phyloP scores from a whole-genome alignment of 2,329 filamentous ascomycete genomes.

The Colletotrichum cuscutae region DNA sequence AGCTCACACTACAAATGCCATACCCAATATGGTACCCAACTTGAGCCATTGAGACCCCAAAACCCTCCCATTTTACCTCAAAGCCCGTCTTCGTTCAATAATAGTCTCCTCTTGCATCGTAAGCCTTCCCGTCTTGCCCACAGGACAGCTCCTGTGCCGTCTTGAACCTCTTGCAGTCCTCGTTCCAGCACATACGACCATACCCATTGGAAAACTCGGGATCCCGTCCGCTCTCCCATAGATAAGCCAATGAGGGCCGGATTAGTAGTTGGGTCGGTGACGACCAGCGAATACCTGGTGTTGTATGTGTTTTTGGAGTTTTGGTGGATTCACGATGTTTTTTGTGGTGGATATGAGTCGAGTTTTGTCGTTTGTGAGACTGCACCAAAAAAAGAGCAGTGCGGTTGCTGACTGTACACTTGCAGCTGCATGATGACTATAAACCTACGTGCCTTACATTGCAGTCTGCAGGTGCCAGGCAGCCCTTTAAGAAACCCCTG shows the following conservation, averaged over 20 bases:
- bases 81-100: accelerated
- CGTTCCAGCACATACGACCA: not conserved
- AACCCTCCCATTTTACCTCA: not conserved
- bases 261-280: not conserved
- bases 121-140: not conserved
- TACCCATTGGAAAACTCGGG: not conserved
- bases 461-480: not conserved
- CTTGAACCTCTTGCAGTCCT: not conserved
- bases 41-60: not conserved
- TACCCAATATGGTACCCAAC: accelerated
- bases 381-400: not conserved
- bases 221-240: not conserved
- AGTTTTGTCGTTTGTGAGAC: not conserved
- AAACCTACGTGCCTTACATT: too few relatives aligned
- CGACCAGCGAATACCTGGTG: not conserved
- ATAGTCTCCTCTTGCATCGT: accelerated
- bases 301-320: not conserved
- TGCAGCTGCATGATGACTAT: not conserved
- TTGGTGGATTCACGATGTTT: not conserved
- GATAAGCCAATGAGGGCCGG: not conserved
- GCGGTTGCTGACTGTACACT: not conserved
- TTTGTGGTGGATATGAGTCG: not conserved
- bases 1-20: accelerated
- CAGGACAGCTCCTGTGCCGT: not conserved
- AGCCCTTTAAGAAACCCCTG: not conserved